Conservation (phyloP, 169 alveolate species). For the Babesia bigemina region DNA sequence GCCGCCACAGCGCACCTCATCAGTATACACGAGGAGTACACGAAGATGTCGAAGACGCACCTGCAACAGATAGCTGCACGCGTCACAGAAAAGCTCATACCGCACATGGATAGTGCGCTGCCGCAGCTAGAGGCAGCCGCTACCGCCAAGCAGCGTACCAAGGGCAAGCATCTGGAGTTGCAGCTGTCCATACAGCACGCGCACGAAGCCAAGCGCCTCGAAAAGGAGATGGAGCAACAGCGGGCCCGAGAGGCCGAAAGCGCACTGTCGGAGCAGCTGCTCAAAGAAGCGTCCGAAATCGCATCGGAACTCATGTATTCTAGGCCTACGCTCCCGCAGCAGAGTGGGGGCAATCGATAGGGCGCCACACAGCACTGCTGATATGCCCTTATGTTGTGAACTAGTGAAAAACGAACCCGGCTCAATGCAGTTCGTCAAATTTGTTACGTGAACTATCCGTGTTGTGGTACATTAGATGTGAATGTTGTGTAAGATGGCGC, state of each 20-base stretch:
- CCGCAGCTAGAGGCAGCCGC: slow-evolving; percentile 62
- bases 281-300: slow-evolving; percentile 70
- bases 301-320: slow-evolving; percentile 55
- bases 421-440: no score
- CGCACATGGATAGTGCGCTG: slow-evolving; percentile 58
- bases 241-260: slow-evolving; percentile 57
- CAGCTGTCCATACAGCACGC: slow-evolving; percentile 72
- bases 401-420: no score
- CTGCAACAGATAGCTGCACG: slow-evolving; percentile 49
- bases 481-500: no score
- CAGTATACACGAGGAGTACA: slow-evolving; percentile 14
- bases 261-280: slow-evolving; percentile 60
- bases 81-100: slow-evolving; percentile 47
- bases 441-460: no score
- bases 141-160: slow-evolving; percentile 32
- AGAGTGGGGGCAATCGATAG: not conserved
- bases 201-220: slow-evolving; percentile 49
- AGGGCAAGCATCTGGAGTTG: slow-evolving; percentile 59
- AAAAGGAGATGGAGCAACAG: slow-evolving; percentile 41
- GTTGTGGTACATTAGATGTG: no score
- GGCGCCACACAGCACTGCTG: not conserved
- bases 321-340: slow-evolving; percentile 25
- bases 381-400: no score
- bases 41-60: slow-evolving; percentile 41
- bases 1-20: slow-evolving; percentile 25